Conservation (phyloP, 1,139 yeast genomes). For the Wickerhamomyces sp. region DNA sequence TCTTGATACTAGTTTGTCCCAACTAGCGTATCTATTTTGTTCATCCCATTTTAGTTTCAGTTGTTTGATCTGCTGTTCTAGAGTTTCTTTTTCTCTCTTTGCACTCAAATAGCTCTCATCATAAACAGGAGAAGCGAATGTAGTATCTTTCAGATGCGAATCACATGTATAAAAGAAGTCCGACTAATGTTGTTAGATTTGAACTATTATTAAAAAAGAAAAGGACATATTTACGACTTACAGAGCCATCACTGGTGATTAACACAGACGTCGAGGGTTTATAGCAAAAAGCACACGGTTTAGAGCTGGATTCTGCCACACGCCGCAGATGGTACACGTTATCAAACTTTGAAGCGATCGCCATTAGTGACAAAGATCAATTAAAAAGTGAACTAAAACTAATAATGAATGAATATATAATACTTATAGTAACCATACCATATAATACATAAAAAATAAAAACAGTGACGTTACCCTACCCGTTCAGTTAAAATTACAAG, state of each 20-base stretch:
- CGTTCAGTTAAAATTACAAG: too few relatives aligned
- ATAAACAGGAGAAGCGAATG: conserved; percentile 54
- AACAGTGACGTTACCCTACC: too few relatives aligned
- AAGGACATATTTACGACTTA: conserved; percentile 21
- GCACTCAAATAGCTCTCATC: conserved; percentile 45
- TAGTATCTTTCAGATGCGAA: conserved; percentile 54
- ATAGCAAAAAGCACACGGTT: conserved; percentile 63
- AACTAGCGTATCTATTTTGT: conserved; percentile 22
- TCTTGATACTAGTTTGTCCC: conserved; percentile 33
- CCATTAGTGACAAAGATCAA: too few relatives aligned
- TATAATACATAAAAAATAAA: too few relatives aligned
- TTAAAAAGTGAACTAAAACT: too few relatives aligned
- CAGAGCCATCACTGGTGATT: conserved; percentile 40
- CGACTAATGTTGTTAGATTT: conserved; percentile 25
- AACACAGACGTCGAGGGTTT: conserved; percentile 62
- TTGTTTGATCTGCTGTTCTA: conserved; percentile 39
- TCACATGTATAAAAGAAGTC: conserved; percentile 73
- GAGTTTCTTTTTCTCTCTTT: conserved; percentile 32
- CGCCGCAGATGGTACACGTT: conserved; percentile 50
- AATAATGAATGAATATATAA: too few relatives aligned
- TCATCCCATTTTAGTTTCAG: conserved; percentile 29
- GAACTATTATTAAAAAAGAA: neutral
- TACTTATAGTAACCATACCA: too few relatives aligned
- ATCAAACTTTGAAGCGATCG: too few relatives aligned
- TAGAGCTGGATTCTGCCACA: conserved; percentile 53